Evolutionary conservation across 2,329 filamentous ascomycete species (phyloP).

Genomic region (Penicillium sp.): DNA sequence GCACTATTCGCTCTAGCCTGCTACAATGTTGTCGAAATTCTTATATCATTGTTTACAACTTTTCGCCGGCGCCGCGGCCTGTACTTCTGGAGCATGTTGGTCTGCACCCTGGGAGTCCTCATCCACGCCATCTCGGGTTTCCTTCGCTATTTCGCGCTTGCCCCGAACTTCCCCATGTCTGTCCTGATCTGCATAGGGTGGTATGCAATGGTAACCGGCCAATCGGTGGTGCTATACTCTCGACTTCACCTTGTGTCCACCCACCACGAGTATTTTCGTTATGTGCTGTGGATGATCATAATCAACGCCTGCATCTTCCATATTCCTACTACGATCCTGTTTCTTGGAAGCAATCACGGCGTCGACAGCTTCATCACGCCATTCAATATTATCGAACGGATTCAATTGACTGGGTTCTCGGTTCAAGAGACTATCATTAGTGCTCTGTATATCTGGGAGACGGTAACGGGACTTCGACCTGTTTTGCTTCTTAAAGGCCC

Average conservation of each 20-base stretch:
- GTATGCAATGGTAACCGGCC: constrained; percentile 42
- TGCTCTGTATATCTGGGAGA: constrained; percentile 50
- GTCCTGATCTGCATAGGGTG: constrained; percentile 38
- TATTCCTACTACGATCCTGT: constrained; percentile 37
- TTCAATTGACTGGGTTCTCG: constrained; percentile 53
- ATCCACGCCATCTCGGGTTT: constrained; percentile 18
- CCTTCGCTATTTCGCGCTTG: constrained; percentile 19
- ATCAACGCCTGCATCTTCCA: constrained; percentile 36
- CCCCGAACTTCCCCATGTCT: constrained; percentile 27
- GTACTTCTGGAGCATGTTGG: constrained; percentile 25
- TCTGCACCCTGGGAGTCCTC: constrained; percentile 17
- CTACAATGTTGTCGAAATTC: constrained; percentile 20
- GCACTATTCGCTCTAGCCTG: constrained; percentile 12
- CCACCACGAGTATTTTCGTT: constrained; percentile 14
- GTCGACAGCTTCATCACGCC: constrained; percentile 22
- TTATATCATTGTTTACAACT: constrained; percentile 17
- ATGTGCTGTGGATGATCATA: constrained; percentile 41
- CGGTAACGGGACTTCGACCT: constrained; percentile 28
- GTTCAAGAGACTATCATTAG: constrained; percentile 52
- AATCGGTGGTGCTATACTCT: constrained; percentile 44
- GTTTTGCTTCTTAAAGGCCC: constrained; percentile 12
- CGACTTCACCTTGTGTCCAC: constrained; percentile 41
- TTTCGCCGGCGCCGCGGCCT: constrained; percentile 20
- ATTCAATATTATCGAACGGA: constrained; percentile 45
- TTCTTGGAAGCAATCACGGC: constrained; percentile 27